Evolutionary conservation across 331 rosid genomes (phyloP), one percentile per base, ranked within the genome.

Genomic region (Prunus yedoensis): DNA sequence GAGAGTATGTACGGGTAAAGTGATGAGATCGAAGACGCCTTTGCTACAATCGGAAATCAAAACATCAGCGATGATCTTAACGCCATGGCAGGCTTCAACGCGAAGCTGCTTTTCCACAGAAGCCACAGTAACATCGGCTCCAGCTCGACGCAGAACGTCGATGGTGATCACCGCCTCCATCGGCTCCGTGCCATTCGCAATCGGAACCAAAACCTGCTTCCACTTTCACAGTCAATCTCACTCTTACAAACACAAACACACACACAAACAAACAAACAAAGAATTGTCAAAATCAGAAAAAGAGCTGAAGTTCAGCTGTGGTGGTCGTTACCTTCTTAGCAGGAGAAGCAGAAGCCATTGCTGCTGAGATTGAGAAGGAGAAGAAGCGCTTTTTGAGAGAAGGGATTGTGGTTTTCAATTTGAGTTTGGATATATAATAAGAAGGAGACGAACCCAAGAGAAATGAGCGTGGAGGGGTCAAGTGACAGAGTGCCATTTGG

Each of bases 101-200:
- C 84, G 78, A 12, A 85, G 93, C 71, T 73, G 88, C 46, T 86
- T 79, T 58, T 85, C 85, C 68, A 89, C 89, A 41, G 98, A 90
- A 16, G 95, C 96, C 16, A 89, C 91, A 18, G 87, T 90, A 76
- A 94, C 98, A 62, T 87, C 90, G 25, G 98, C 97, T 27, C 98
- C 98, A 25, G 95, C 85, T 74, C 98, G 89, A 1, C 97, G 95
- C 77, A 94, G 90, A 27, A 94, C 96, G 78, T 94, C 96, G 77
- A 85, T 54, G 82, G 87, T 75, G 81, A 91, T 89, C 81, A 94
- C 89, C 4, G 98, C 97, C 74, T 94, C 98, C 80, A 91, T 89
- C 71, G 97, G 91, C 85, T 94, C 98, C 64, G 95, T 74, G 50
- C 97, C 96, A 35, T 87, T 87, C 4, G 98, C 98, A 82, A 94